Conservation (phyloP, 768 basidiomycete species). For the Boletus sensibilis region DNA sequence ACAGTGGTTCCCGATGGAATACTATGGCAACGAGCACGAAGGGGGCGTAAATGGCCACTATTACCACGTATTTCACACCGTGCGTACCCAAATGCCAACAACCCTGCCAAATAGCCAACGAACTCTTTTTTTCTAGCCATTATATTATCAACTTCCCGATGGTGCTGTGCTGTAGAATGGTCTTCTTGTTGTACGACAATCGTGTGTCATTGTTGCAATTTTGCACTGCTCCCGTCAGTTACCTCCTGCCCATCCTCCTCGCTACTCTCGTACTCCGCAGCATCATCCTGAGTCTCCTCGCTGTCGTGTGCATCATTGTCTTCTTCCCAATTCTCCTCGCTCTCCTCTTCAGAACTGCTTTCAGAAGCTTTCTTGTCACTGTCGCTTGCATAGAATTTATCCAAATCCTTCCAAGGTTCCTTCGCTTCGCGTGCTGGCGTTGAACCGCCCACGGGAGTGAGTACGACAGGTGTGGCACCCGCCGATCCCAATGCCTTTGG, state of each 20-base stretch:
- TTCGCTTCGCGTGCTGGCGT: slow-evolving; percentile 46
- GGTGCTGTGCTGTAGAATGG: slow-evolving; percentile 38
- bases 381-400: slow-evolving; percentile 67
- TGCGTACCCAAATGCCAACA: slow-evolving; percentile 32
- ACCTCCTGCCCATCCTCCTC: slow-evolving; percentile 20
- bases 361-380: slow-evolving; percentile 36
- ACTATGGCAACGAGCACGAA: slow-evolving; percentile 51
- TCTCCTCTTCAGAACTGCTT: slow-evolving; percentile 27
- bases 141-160: slow-evolving; percentile 53
- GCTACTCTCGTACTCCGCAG: slow-evolving; percentile 16
- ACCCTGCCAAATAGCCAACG: neutral
- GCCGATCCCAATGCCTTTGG: slow-evolving; percentile 32
- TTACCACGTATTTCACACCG: slow-evolving; percentile 76
- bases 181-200: neutral
- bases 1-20: slow-evolving; percentile 78
- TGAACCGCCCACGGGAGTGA: slow-evolving; percentile 53
- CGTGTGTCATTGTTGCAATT: slow-evolving; percentile 11
- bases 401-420: slow-evolving; percentile 57
- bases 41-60: slow-evolving; percentile 69
- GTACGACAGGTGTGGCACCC: slow-evolving; percentile 46
- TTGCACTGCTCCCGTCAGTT: slow-evolving; percentile 16
- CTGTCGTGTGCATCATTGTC: slow-evolving; percentile 25
- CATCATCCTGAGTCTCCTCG: slow-evolving; percentile 33
- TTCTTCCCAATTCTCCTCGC: slow-evolving; percentile 34
- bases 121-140: slow-evolving; percentile 35